Evolutionary conservation across 148 eudicot species (phyloP).

Genomic region (Selenicereus undatus): DNA sequence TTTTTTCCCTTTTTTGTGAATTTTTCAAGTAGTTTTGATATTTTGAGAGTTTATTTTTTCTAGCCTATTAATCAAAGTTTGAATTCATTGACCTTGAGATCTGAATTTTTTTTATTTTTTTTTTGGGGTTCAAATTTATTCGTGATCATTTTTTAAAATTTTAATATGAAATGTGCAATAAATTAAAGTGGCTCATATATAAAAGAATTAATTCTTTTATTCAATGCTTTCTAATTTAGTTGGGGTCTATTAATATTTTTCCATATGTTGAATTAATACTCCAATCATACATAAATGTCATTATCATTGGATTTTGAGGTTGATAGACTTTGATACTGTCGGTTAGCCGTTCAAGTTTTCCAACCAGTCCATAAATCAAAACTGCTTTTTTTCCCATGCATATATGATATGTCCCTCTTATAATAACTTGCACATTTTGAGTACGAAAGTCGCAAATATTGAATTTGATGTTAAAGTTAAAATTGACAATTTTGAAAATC

Average conservation of each 20-base stretch:
- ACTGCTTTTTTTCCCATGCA: too few relatives aligned
- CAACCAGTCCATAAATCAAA: too few relatives aligned
- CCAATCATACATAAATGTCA: slow-evolving; percentile 17
- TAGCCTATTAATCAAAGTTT: not conserved
- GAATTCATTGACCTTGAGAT: not conserved
- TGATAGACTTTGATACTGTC: not conserved
- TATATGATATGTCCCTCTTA: not conserved
- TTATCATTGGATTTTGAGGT: slow-evolving; percentile 16
- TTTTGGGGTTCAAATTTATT: not conserved
- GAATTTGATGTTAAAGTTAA: not conserved
- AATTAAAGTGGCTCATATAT: not conserved
- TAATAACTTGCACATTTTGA: not conserved
- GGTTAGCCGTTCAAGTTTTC: not conserved
- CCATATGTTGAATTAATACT: too few relatives aligned
- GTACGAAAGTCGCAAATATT: not conserved
- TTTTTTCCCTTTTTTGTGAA: slow-evolving; percentile 7
- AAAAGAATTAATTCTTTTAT: too few relatives aligned
- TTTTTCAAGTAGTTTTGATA: slow-evolving; percentile 2
- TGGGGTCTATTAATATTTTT: too few relatives aligned
- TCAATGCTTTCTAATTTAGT: too few relatives aligned
- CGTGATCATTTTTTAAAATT: not conserved
- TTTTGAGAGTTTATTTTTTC: not conserved
- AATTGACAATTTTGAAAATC: not conserved
- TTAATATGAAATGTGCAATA: not conserved
- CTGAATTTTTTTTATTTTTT: not conserved